Conservation (phyloP, 306 rosid genomes). For the Myrica gale region DNA sequence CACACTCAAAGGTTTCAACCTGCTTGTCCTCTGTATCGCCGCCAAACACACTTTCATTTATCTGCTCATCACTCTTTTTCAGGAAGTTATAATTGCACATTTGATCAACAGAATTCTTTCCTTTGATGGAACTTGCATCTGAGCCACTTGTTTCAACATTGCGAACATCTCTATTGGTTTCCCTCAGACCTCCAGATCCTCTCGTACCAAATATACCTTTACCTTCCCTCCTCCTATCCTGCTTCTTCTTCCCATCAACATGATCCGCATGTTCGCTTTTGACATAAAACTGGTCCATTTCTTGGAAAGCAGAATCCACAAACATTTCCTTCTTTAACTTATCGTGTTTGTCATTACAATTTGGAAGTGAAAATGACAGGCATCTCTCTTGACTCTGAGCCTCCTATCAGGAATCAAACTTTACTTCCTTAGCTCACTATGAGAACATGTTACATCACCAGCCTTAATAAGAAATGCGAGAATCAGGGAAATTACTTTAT, state of each 20-base stretch:
- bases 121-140: constrained; percentile 74
- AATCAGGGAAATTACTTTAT: constrained; percentile 20
- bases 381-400: constrained; percentile 56
- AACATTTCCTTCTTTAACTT: constrained; percentile 69
- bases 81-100: constrained; percentile 45
- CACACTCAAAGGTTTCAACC: constrained; percentile 50
- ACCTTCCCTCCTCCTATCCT: constrained; percentile 38
- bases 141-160: constrained; percentile 89
- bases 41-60: constrained; percentile 43
- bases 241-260: constrained; percentile 41
- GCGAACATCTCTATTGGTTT: constrained; percentile 53
- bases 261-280: constrained; percentile 46
- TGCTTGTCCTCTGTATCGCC: constrained; percentile 69
- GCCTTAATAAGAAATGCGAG: constrained; percentile 32
- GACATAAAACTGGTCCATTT: constrained; percentile 41
- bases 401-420: constrained; percentile 62
- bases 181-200: constrained; percentile 48
- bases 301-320: constrained; percentile 64
- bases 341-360: constrained; percentile 41
- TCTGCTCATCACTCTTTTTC: constrained; percentile 41
- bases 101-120: constrained; percentile 51
- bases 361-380: constrained; percentile 45
- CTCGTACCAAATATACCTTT: constrained; percentile 48
- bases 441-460: constrained; percentile 31
- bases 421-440: constrained; percentile 38